Percentiles rank a stretch among this genome's conserved stretches.
phyloP scores from a whole-genome alignment of 2,329 filamentous ascomycete species.

The Xylaria digitata region DNA sequence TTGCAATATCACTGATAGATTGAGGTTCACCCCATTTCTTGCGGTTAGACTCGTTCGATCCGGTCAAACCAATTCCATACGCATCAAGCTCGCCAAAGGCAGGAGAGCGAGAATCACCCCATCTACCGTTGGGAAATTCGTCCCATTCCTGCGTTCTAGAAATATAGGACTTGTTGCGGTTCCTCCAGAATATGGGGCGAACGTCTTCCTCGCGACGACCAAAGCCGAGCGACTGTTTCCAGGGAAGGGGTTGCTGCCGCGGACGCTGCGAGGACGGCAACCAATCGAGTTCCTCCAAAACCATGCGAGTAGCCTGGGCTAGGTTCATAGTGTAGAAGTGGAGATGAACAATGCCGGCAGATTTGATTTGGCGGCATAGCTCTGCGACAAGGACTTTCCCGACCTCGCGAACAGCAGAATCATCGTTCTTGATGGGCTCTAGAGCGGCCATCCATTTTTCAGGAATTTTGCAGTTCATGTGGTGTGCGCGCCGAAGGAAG shows the following conservation, averaged over 20 bases:
- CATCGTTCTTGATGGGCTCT: slow-evolving; percentile 96
- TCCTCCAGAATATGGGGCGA: slow-evolving; percentile 98
- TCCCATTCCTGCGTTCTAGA: slow-evolving; percentile 98
- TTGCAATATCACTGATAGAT: slow-evolving; percentile 81
- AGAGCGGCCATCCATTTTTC: slow-evolving; percentile 82
- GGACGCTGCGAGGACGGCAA: slow-evolving; percentile 82
- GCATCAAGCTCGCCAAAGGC: slow-evolving; percentile 95
- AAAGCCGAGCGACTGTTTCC: slow-evolving; percentile 92
- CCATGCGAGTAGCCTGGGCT: slow-evolving; percentile 91
- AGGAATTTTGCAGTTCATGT: slow-evolving; percentile 89
- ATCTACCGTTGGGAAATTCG: slow-evolving; percentile 97
- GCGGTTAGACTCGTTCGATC: slow-evolving; percentile 94
- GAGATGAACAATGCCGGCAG: slow-evolving; percentile 84
- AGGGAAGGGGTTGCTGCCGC: slow-evolving; percentile 89
- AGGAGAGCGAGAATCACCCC: slow-evolving; percentile 96
- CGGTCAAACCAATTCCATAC: slow-evolving; percentile 92
- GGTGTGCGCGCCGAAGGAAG: slow-evolving; percentile 88
- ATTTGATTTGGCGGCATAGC: slow-evolving; percentile 87
- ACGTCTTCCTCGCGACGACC: slow-evolving; percentile 94
- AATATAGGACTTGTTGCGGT: slow-evolving; percentile 95
- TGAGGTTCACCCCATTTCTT: slow-evolving; percentile 92
- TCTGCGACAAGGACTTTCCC: slow-evolving; percentile 88
- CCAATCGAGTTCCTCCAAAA: slow-evolving; percentile 88
- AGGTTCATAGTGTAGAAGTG: slow-evolving; percentile 99
- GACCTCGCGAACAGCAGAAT: slow-evolving; percentile 88